Conservation (phyloP, 768 basidiomycete genomes). For the Coprinopsis cinerea region DNA sequence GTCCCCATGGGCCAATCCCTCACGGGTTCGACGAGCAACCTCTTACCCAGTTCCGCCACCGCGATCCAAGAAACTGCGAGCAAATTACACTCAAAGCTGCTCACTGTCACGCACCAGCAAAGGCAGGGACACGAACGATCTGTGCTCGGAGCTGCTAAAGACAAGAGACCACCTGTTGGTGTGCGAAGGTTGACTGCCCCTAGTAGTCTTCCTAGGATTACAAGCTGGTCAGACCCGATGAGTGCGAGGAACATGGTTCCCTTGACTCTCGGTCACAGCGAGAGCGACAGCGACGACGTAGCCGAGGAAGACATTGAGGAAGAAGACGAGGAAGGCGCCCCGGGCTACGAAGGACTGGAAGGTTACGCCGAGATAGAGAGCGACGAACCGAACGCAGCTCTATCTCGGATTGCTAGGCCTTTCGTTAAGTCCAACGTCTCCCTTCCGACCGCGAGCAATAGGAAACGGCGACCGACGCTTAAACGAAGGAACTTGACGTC, state of each 20-base stretch:
- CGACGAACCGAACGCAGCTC: neutral
- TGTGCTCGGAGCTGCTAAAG: conserved; percentile 5
- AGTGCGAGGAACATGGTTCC: conserved; percentile 15
- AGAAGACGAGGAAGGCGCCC: conserved; percentile 1
- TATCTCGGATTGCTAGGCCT: too few species aligned
- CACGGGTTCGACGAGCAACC: neutral
- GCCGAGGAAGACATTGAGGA: conserved; percentile 5
- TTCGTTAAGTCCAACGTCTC: neutral
- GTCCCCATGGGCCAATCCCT: conserved; percentile 1
- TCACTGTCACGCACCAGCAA: conserved; percentile 7
- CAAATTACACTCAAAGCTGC: conserved; percentile 7
- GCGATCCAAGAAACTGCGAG: conserved; percentile 11
- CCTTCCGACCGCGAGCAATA: neutral
- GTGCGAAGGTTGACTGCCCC: conserved; percentile 2
- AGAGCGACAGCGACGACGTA: neutral
- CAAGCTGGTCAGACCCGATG: conserved; percentile 22
- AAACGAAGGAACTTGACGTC: neutral
- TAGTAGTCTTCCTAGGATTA: conserved; percentile 7
- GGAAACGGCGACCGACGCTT: neutral
- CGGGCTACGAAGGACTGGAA: neutral
- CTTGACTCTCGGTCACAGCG: neutral
- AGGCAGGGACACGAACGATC: conserved; percentile 12
- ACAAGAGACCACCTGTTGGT: neutral
- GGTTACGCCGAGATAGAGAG: neutral
- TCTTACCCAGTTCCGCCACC: conserved; percentile 25